These are phyloP conservation scores for Chlorella variabilis DNA, from an alignment of 163 green algal species.

Conservation along the genomic window DNA sequence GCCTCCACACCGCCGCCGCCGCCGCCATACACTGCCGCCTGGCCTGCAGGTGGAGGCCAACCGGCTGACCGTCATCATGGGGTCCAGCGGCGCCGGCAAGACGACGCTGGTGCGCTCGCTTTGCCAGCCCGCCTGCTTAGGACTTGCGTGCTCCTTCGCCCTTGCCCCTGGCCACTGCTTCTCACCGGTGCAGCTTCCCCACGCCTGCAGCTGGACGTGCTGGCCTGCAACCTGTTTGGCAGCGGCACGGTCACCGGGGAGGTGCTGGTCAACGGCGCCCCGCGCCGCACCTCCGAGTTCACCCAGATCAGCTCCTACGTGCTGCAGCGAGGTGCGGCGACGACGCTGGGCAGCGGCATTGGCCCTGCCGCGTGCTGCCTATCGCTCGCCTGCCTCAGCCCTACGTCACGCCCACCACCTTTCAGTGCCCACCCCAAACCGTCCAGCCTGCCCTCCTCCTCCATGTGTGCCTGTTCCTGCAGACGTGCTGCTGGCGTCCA, in stretches of 20 bases:
- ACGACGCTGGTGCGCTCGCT: constrained; percentile 54
- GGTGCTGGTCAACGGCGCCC: constrained; percentile 48
- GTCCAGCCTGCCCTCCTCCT: neutral
- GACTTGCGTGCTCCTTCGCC: too few species aligned
- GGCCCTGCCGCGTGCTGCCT: too few species aligned
- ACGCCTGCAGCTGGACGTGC: constrained; percentile 55
- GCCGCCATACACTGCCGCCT: neutral
- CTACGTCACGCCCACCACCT: too few species aligned
- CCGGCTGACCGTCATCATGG: constrained; percentile 63
- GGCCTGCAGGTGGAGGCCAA: neutral
- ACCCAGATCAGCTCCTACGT: constrained; percentile 43
- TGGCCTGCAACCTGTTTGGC: constrained; percentile 44
- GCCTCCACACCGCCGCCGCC: neutral
- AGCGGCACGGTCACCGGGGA: constrained; percentile 35
- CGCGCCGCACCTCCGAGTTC: constrained; percentile 25
- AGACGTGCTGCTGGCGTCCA: constrained; percentile 53
- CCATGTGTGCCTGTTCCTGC: neutral
- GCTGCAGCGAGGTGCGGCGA: constrained; percentile 32
- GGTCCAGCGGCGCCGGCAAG: constrained; percentile 52
- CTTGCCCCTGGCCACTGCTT: too few species aligned
- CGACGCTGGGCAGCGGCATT: too few species aligned
- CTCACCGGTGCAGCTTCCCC: too few species aligned
- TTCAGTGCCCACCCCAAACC: too few species aligned
- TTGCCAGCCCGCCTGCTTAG: too few species aligned
- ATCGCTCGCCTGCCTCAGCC: too few species aligned